Evolutionary conservation across 176 grass and related monocot species (phyloP).

Genomic region (Aegilops tauschii): DNA sequence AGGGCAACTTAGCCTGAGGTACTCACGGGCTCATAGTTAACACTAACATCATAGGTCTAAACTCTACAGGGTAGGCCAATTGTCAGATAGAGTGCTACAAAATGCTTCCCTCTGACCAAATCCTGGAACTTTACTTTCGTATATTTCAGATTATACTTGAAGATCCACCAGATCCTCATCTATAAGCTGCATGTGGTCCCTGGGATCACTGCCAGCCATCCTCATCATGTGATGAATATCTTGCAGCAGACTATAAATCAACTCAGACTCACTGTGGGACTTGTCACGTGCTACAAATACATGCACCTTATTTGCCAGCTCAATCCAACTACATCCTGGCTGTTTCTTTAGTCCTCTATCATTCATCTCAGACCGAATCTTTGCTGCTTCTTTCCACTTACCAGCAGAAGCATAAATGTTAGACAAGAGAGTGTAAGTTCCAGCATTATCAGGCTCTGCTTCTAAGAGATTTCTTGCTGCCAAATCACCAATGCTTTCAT

Average conservation of each 20-base stretch:
- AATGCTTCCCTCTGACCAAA: constrained; percentile 8
- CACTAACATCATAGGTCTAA: background rate
- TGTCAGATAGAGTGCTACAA: background rate
- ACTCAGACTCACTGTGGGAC: constrained; percentile 50
- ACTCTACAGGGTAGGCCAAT: background rate
- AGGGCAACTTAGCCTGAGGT: background rate
- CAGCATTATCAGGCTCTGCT: constrained; percentile 68
- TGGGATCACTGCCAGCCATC: constrained; percentile 30
- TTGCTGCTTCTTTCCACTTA: constrained; percentile 81
- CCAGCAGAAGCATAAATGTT: constrained; percentile 90
- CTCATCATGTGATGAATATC: constrained; percentile 69
- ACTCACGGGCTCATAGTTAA: too few relatives aligned
- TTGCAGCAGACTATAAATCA: constrained; percentile 49
- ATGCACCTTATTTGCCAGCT: constrained; percentile 75
- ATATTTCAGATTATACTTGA: constrained; percentile 15
- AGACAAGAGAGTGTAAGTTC: constrained; percentile 64
- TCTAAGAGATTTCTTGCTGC: constrained; percentile 65
- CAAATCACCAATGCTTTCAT: constrained; percentile 57
- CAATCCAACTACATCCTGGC: constrained; percentile 89
- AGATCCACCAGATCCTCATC: constrained; percentile 14
- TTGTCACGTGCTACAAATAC: constrained; percentile 75
- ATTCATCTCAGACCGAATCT: constrained; percentile 74
- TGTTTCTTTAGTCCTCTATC: constrained; percentile 76
- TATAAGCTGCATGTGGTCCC: constrained; percentile 11
- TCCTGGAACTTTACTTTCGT: background rate